Base-by-base conservation (phyloP, 257 asterid genomes). In the Scutellaria baicalensis region DNA sequence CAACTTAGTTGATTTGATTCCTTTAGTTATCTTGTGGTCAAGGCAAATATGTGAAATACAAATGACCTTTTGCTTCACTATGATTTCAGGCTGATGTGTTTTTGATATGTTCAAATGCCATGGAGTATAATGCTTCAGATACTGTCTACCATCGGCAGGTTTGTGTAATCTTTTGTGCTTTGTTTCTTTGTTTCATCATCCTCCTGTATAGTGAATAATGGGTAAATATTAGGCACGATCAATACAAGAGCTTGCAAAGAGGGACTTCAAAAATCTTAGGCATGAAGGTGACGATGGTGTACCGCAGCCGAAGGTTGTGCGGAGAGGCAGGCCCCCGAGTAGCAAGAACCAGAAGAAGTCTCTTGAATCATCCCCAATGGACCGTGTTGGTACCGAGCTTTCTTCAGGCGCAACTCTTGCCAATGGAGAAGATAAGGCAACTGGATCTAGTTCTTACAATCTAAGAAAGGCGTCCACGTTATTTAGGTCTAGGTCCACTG, bases 111-210 rank as follows among this genome's bases (percentile, higher is more conserved):
- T 74, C 99, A 62, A 93, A 93, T 84, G 99, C 96, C 51, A 93
- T 93, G 99, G 82, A 86, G 82, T 93, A 93, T 74, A 93, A 93
- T 78, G 84, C 96, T 63, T 69, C 90, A 43, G 95, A 93, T 71
- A 93, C 97, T 6, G 83, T 93, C 72, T 93, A 87, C 84, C 75
- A 72, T 71, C 96, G 99, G 64, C 99, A 93, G 97, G 99, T 93
- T 52, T 64, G 69, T 12, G 73, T 27, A 66, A 45, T 75, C 61
- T 55, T 56, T 68, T 7, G 33, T n/a, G 54, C 55, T 63, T 48
- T 16, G 8, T 73, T 42, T 75, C 43, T 14, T 61, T 13, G 5
- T 55, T 52, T 59, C 38, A 6, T 56, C 51, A 9, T 76, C 40
- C 45, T 70, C n/a, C 66, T 80, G 84, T 39, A 48, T 38, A 61